Conservation (phyloP, 2,329 filamentous ascomycete genomes). For the Teratosphaeria pseudoeucalypti region DNA sequence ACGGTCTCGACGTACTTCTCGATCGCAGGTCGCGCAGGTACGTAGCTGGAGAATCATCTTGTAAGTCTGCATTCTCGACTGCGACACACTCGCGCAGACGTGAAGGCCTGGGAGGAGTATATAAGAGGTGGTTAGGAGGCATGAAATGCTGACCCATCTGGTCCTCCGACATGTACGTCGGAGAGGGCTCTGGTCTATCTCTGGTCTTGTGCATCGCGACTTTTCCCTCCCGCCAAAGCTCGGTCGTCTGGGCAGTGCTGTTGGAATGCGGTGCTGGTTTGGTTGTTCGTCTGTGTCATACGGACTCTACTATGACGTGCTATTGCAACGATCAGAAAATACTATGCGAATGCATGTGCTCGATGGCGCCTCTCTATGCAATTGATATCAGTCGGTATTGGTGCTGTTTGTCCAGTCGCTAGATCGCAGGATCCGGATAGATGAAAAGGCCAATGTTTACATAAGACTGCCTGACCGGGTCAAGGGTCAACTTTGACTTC, state of each 20-base stretch:
- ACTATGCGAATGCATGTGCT: background rate
- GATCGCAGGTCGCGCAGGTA: constrained; percentile 63
- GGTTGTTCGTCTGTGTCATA: background rate
- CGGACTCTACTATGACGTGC: background rate
- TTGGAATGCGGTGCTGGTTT: background rate
- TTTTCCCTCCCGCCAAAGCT: background rate
- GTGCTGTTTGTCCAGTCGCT: background rate
- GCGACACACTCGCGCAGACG: constrained; percentile 12
- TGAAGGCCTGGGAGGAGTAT: constrained; percentile 14
- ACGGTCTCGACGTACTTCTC: constrained; percentile 57
- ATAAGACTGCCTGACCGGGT: background rate
- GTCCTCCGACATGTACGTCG: constrained; percentile 20
- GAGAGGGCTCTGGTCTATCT: constrained; percentile 14
- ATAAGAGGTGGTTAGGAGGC: constrained; percentile 9
- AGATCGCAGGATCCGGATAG: background rate
- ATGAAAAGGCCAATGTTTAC: background rate
- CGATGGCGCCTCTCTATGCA: background rate
- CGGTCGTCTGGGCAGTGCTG: background rate
- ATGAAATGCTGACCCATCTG: constrained; percentile 21
- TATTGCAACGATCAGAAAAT: background rate
- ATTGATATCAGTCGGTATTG: background rate
- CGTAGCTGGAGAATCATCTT: constrained; percentile 40
- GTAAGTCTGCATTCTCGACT: constrained; percentile 14
- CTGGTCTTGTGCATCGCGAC: constrained; percentile 5
- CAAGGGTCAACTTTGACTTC: background rate